Conservation (phyloP, 441 rosid species). For the Macaranga tanarius region DNA sequence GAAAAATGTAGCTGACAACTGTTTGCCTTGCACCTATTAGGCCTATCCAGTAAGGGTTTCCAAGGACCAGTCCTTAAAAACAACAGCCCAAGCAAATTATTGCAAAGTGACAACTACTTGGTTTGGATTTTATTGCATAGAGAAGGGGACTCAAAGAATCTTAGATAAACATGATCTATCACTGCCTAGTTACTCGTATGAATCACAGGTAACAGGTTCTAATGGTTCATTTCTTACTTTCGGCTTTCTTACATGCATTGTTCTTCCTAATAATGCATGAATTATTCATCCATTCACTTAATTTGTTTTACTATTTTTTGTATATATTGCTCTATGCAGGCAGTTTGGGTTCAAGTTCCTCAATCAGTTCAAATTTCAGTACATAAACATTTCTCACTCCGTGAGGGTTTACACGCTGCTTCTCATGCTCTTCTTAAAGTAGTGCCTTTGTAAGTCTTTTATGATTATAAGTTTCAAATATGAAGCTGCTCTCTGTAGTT, state of each 20-base stretch:
- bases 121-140: slow-evolving; percentile 70
- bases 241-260: background rate
- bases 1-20: slow-evolving; percentile 15
- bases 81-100: slow-evolving; percentile 69
- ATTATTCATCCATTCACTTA: background rate
- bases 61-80: slow-evolving; percentile 45
- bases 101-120: slow-evolving; percentile 84
- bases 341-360: slow-evolving; percentile 89
- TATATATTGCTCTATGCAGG: slow-evolving; percentile 41
- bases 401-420: slow-evolving; percentile 89
- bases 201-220: slow-evolving; percentile 60
- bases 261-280: background rate
- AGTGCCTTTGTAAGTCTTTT: slow-evolving; percentile 64
- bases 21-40: slow-evolving; percentile 38
- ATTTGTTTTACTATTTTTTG: background rate
- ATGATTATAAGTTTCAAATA: background rate
- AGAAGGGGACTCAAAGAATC: slow-evolving; percentile 49
- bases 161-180: slow-evolving; percentile 62
- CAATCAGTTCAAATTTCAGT: slow-evolving; percentile 44
- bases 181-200: slow-evolving; percentile 74
- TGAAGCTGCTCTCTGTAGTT: background rate
- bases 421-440: slow-evolving; percentile 87
- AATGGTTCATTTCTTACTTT: slow-evolving; percentile 13
- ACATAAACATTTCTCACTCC: slow-evolving; percentile 43
- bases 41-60: slow-evolving; percentile 54